Evolutionary conservation across 768 basidiomycete genomes (phyloP).

Genomic region (Fomitopsis serialis): DNA sequence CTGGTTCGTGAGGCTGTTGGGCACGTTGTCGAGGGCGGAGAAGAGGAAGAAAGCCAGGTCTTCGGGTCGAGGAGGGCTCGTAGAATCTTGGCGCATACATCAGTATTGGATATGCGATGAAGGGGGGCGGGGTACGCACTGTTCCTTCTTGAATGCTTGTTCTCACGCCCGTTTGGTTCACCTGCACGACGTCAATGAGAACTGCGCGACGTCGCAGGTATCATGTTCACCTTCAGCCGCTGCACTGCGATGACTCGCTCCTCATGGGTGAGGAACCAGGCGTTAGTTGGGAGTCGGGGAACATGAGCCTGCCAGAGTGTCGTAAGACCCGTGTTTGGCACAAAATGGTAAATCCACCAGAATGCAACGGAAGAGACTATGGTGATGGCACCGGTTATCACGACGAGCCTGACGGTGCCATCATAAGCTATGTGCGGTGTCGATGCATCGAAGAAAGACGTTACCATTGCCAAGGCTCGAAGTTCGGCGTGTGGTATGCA

Average conservation of each 20-base stretch:
- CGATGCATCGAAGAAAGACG: conserved; percentile 2
- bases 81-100: conserved; percentile 43
- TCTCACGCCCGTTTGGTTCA: conserved; percentile 81
- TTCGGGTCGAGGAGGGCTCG: conserved; percentile 64
- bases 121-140: conserved; percentile 39
- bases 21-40: conserved; percentile 27
- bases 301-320: conserved; percentile 43
- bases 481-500: conserved; percentile 53
- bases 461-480: conserved; percentile 74
- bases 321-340: not conserved
- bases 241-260: conserved; percentile 59
- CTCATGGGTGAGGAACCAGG: conserved; percentile 64
- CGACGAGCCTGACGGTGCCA: conserved; percentile 46
- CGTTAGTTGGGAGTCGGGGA: conserved; percentile 74
- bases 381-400: conserved; percentile 61
- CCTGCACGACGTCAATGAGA: too few relatives aligned
- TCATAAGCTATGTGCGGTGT: not conserved
- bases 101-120: not conserved
- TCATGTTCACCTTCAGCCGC: conserved; percentile 51
- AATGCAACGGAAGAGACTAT: conserved; percentile 45
- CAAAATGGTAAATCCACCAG: conserved; percentile 38
- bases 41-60: conserved; percentile 64
- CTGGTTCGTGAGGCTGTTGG: conserved; percentile 66
- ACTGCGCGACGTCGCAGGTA: too few relatives aligned
- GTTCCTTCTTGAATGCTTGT: conserved; percentile 78